Percentiles rank a stretch among this genome's conserved stretches.
Conservation (phyloP, 352 stramenopile genomes). For the Globisporangium takayamanum region DNA sequence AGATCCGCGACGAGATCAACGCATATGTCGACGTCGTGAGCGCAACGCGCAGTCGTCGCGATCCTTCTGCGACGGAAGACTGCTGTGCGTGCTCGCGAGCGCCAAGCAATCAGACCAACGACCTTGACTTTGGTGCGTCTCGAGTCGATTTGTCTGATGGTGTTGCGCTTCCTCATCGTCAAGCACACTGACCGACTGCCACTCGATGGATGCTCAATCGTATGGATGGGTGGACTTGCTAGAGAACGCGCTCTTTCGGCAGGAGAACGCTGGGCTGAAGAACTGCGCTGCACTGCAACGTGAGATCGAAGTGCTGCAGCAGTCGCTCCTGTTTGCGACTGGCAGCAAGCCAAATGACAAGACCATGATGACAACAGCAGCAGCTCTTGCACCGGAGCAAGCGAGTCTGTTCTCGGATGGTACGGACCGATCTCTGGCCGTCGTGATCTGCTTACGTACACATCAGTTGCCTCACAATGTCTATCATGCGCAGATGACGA, state of each 20-base stretch:
- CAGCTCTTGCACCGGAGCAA: neutral
- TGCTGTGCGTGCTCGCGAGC: constrained; percentile 1
- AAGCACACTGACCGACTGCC: neutral
- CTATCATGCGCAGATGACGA: neutral
- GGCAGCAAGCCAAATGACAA: neutral
- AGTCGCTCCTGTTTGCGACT: constrained; percentile 18
- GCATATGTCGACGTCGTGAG: constrained; percentile 31
- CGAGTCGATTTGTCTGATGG: neutral
- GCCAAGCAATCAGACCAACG: constrained; percentile 12
- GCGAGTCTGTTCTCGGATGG: constrained; percentile 11
- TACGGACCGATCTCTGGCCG: neutral
- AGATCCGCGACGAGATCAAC: constrained; percentile 60
- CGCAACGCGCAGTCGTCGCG: constrained; percentile 14
- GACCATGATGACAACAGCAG: neutral
- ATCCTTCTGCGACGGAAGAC: neutral
- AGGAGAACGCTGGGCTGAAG: constrained; percentile 54
- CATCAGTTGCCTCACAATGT: neutral
- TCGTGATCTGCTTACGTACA: neutral
- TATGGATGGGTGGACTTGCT: neutral
- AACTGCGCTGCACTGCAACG: constrained; percentile 36
- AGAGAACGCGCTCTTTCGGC: constrained; percentile 41
- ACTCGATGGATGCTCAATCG: neutral
- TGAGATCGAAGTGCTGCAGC: constrained; percentile 44
- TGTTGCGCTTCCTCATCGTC: neutral
- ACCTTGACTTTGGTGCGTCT: constrained; percentile 18